phyloP scores from a whole-genome alignment of 805 yeast species.

The Pichia nakasei region DNA sequence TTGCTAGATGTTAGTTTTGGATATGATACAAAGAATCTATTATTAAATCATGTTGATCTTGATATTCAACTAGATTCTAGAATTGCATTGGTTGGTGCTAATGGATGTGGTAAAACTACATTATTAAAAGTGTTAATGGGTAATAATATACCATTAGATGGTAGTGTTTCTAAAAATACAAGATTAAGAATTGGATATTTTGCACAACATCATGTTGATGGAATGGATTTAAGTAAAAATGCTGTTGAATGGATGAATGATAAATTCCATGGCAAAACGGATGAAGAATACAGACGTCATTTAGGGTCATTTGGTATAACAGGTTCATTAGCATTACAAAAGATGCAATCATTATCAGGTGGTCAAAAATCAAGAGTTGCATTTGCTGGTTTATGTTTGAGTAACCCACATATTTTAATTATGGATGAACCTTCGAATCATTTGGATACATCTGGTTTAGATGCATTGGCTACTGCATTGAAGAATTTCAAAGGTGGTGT shows the following conservation, averaged over 20 bases:
- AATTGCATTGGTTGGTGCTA: conserved; percentile 96
- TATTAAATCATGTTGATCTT: conserved; percentile 71
- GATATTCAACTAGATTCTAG: conserved; percentile 92
- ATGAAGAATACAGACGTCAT: conserved; percentile 94
- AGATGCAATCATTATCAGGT: conserved; percentile 84
- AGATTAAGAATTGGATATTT: conserved; percentile 91
- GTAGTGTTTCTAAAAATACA: conserved; percentile 71
- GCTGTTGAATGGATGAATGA: conserved; percentile 94
- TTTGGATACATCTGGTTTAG: conserved; percentile 95
- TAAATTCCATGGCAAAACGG: conserved; percentile 85
- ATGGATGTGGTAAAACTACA: conserved; percentile 99
- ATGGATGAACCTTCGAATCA: conserved; percentile 98
- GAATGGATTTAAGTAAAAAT: conserved; percentile 78
- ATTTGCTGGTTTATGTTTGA: conserved; percentile 87
- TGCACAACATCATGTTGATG: conserved; percentile 97
- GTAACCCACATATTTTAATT: conserved; percentile 83
- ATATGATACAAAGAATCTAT: conserved; percentile 54
- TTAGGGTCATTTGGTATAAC: conserved; percentile 96
- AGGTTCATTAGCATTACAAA: conserved; percentile 87
- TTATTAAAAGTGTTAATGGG: conserved; percentile 81
- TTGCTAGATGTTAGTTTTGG: conserved; percentile 83
- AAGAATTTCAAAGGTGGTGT: conserved; percentile 89
- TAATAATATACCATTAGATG: conserved; percentile 61
- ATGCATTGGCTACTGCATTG: conserved; percentile 87
- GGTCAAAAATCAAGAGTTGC: conserved; percentile 99